A percentile compares a stretch with the other conserved stretches of the same genome.
Evolutionary conservation across 2,329 filamentous ascomycete species (phyloP).

Genomic region (Fusarium sp.): DNA sequence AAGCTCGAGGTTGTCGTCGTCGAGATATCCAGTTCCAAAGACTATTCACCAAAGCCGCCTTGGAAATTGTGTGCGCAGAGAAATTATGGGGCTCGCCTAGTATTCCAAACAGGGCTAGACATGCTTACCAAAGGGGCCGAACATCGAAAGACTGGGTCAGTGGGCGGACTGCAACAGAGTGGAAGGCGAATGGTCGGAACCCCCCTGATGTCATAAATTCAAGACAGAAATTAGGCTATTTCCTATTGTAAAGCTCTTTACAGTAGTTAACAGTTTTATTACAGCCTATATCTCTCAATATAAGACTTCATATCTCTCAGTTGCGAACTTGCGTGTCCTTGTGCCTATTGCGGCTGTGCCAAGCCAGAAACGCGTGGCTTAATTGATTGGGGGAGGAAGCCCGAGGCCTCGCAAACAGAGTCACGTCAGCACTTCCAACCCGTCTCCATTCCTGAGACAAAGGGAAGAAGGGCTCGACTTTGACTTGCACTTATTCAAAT

Average conservation of each 20-base stretch:
- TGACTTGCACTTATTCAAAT: constrained; percentile 30
- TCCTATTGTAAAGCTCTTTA: not conserved
- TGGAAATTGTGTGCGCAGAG: constrained; percentile 41
- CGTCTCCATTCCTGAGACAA: constrained; percentile 37
- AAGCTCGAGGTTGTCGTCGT: constrained; percentile 47
- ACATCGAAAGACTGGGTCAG: not conserved
- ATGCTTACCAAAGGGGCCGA: not conserved
- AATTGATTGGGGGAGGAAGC: constrained; percentile 34
- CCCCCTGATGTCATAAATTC: constrained; percentile 21
- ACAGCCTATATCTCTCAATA: not conserved
- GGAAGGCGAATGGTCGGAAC: constrained; percentile 11
- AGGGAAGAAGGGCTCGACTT: constrained; percentile 5
- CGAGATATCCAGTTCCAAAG: constrained; percentile 37
- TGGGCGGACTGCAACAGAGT: constrained; percentile 2
- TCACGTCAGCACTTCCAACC: constrained; percentile 42
- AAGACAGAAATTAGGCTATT: not conserved
- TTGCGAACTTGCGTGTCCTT: constrained; percentile 6
- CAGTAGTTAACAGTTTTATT: not conserved
- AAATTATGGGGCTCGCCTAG: constrained; percentile 56
- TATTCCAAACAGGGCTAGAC: constrained; percentile 46
- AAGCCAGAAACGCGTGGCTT: constrained; percentile 32
- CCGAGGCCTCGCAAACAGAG: constrained; percentile 10
- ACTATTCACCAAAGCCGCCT: constrained; percentile 23
- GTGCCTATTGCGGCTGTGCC: constrained; percentile 36
- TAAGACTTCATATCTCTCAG: not conserved